Conservation (phyloP, 2,329 filamentous ascomycete species). For the Cordyceps fumosorosea region DNA sequence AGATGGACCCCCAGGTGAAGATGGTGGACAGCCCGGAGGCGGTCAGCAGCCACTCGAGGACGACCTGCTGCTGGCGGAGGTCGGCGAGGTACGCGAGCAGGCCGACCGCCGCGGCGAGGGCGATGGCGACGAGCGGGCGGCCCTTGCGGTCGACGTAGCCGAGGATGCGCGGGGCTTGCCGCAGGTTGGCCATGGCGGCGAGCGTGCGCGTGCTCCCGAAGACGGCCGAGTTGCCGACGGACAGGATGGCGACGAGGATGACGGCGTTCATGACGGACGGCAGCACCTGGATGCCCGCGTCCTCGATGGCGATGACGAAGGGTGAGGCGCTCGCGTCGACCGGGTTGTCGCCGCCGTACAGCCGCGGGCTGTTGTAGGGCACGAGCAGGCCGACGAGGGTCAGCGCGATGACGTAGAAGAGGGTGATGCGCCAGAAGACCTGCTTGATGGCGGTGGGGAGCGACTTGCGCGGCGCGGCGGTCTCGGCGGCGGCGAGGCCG, state of each 20-base stretch:
- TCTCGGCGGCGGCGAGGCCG: constrained; percentile 63
- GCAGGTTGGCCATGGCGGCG: constrained; percentile 73
- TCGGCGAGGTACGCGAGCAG: constrained; percentile 66
- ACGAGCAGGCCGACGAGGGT: constrained; percentile 70
- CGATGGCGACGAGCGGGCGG: constrained; percentile 63
- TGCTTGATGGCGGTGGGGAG: constrained; percentile 76
- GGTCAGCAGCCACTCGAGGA: constrained; percentile 70
- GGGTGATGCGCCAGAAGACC: constrained; percentile 78
- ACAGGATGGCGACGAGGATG: constrained; percentile 78
- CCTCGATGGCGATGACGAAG: constrained; percentile 78
- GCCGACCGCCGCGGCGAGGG: constrained; percentile 55
- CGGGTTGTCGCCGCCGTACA: constrained; percentile 17
- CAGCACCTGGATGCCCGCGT: constrained; percentile 66
- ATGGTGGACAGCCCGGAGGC: constrained; percentile 59
- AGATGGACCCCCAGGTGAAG: constrained; percentile 63
- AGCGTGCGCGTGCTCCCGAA: constrained; percentile 80
- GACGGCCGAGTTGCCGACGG: constrained; percentile 76
- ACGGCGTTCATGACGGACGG: constrained; percentile 81
- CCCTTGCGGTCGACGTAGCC: constrained; percentile 71
- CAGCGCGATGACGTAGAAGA: constrained; percentile 76
- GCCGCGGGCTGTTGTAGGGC: constrained; percentile 45
- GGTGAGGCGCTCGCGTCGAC: constrained; percentile 61
- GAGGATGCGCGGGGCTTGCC: constrained; percentile 64
- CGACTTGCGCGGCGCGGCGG: constrained; percentile 62
- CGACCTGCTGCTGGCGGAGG: constrained; percentile 46